phyloP scores from a whole-genome alignment of 345 rosid genomes.

The Acer campestre region DNA sequence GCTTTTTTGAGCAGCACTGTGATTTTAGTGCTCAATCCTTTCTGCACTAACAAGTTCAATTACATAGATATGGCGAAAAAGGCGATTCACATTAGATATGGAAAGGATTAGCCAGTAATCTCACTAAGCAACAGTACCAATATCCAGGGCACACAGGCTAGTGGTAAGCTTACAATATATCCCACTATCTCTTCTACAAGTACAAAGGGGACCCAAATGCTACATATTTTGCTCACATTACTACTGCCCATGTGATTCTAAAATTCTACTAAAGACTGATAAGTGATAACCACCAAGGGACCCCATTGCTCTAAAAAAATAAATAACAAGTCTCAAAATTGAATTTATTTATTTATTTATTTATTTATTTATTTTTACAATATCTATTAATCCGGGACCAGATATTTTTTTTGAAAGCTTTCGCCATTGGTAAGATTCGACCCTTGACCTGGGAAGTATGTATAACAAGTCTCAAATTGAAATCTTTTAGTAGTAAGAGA shows the following conservation, averaged over 20 bases:
- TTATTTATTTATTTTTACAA: too few species aligned
- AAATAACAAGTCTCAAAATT: too few species aligned
- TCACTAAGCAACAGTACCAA: background rate
- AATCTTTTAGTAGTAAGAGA: background rate
- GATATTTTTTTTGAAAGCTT: too few species aligned
- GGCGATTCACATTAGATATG: background rate
- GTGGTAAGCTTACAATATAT: slow-evolving; percentile 7
- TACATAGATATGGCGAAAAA: background rate
- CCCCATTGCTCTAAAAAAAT: background rate
- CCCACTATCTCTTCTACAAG: slow-evolving; percentile 5
- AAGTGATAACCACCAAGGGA: background rate
- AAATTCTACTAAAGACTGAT: background rate
- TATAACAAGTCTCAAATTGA: background rate
- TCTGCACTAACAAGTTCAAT: background rate
- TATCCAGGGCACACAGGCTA: background rate
- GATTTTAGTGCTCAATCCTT: slow-evolving; percentile 6
- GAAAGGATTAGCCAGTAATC: background rate
- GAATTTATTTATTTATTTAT: too few species aligned
- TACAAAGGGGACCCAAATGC: slow-evolving; percentile 5
- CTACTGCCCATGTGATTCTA: background rate
- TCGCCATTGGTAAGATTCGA: too few species aligned
- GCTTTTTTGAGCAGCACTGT: background rate
- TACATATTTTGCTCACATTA: background rate
- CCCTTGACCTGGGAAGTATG: too few species aligned
- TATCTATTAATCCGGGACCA: too few species aligned